Base-by-base conservation (phyloP, 371 early-diverging fungal genomes). In the Conidiobolus incongruus region DNA sequence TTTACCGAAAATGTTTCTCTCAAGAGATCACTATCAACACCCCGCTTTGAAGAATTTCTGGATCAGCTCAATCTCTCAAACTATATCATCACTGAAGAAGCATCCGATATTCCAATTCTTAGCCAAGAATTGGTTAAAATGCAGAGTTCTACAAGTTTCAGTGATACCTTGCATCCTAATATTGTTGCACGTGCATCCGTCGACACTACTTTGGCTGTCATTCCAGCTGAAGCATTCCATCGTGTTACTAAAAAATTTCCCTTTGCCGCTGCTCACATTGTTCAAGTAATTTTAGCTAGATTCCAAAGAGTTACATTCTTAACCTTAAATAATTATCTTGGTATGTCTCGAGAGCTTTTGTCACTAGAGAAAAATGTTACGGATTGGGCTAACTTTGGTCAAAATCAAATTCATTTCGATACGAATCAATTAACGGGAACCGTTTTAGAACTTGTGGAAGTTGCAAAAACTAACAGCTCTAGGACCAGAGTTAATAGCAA, bases 221-320 rank as follows among this genome's bases (percentile, higher is more conserved):
- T 96, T 38, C 97, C 97, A 2, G 89, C 77, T 32, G 78, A 81
- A 47, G 92, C 94, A 0, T 96, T 96, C 50, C 75, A 74, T 42
- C 68, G 78, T 28, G 58, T 95, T 28, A 75, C 80, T 1, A 75
- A 76, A 52, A 86, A 86, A 50, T 90, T 84, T 56, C 94, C 96
- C 7, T 77, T 75, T 48, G 82, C 96, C 0, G 88, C 84, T 1
- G 88, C 92, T 16, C 92, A 93, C 49, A 90, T 96, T 38, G 78
- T 84, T 1, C 92, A 89, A 51, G 92, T 94, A 30, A 90, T 96
- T 42, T 54, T 96, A 42, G 86, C 93, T 1, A 72, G 94, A 17
- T 86, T 94, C 54, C 90, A 92, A 54, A 70, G 97, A 2, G 94
- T 93, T 29, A 93, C 95, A 0, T 73, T 91, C 51, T 67, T 78